Evolutionary conservation across 2,329 filamentous ascomycete species (phyloP).

Genomic region (Nannizziopsis arthrosporioides): DNA sequence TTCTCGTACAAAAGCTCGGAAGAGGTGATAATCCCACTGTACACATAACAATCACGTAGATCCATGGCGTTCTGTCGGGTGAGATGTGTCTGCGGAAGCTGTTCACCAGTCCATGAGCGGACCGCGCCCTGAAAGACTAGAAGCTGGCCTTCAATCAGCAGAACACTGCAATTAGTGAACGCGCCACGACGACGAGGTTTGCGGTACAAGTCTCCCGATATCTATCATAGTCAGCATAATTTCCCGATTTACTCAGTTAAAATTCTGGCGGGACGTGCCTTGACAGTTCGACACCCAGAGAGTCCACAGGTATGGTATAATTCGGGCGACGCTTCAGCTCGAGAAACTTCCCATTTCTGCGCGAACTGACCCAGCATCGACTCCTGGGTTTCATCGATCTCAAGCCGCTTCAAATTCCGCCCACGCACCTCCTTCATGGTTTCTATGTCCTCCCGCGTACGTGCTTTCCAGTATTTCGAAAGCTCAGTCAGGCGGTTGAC

Average conservation of each 20-base stretch:
- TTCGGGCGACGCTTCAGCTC: conserved; percentile 50
- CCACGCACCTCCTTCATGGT: conserved; percentile 47
- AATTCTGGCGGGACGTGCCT: conserved; percentile 23
- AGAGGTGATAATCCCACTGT: conserved; percentile 52
- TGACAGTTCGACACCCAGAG: conserved; percentile 49
- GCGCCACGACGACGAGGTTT: conserved; percentile 52
- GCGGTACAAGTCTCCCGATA: conserved; percentile 51
- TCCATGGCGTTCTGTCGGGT: conserved; percentile 49
- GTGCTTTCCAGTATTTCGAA: conserved; percentile 50
- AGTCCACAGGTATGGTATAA: conserved; percentile 60
- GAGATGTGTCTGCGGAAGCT: conserved; percentile 50
- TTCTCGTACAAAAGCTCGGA: conserved; percentile 53
- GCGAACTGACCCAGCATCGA: conserved; percentile 55
- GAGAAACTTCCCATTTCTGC: conserved; percentile 55
- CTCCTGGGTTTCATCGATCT: conserved; percentile 55
- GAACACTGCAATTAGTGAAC: conserved; percentile 49
- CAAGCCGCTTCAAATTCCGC: conserved; percentile 47
- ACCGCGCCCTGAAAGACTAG: conserved; percentile 52
- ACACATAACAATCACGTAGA: conserved; percentile 53
- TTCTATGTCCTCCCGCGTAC: conserved; percentile 44
- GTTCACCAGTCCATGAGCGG: conserved; percentile 43
- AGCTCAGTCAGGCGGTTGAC: conserved; percentile 46
- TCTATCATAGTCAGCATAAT: conserved; percentile 22
- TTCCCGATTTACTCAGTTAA: neutral
- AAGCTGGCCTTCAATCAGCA: conserved; percentile 49